phyloP scores from a whole-genome alignment of 139 green algal genomes.

The Mychonastes homosphaera region DNA sequence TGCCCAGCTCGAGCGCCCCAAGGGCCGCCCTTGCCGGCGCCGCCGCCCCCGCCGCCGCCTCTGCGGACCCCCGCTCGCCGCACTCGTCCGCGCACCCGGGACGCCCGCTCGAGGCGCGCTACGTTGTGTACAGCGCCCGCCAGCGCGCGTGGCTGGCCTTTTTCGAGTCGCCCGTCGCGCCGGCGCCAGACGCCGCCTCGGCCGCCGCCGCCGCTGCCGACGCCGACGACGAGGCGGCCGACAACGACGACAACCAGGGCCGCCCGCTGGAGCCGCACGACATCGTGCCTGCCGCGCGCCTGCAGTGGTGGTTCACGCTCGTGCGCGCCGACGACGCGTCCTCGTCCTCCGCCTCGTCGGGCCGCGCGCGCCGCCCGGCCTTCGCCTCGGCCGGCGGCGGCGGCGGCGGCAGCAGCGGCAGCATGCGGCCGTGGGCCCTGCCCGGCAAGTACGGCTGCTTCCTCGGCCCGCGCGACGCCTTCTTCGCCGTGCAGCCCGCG shows the following conservation, averaged over 20 bases:
- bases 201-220: too few species aligned
- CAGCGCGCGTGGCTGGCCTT: slow-evolving; percentile 30
- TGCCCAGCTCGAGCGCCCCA: slow-evolving; percentile 4
- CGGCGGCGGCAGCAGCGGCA: not conserved
- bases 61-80: not conserved
- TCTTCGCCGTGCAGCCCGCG: slow-evolving; percentile 21
- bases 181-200: too few species aligned
- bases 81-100: not conserved
- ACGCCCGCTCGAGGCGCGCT: not conserved
- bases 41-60: slow-evolving; percentile 1
- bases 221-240: too few species aligned
- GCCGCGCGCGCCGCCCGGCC: too few species aligned
- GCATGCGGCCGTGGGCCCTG: not conserved
- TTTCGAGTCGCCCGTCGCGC: slow-evolving; percentile 12
- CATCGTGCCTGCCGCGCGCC: too few species aligned
- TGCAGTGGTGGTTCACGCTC: too few species aligned
- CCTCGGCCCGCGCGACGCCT: slow-evolving; percentile 23
- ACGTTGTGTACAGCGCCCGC: slow-evolving; percentile 17
- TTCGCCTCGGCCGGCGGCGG: not conserved
- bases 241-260: too few species aligned
- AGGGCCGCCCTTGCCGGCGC: too few species aligned
- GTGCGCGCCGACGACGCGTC: too few species aligned
- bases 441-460: slow-evolving; percentile 31
- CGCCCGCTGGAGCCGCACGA: too few species aligned
- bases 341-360: too few species aligned